These are phyloP conservation scores for Pleurotus giganteus DNA, from an alignment of 768 basidiomycete genomes.

Conservation along the genomic window DNA sequence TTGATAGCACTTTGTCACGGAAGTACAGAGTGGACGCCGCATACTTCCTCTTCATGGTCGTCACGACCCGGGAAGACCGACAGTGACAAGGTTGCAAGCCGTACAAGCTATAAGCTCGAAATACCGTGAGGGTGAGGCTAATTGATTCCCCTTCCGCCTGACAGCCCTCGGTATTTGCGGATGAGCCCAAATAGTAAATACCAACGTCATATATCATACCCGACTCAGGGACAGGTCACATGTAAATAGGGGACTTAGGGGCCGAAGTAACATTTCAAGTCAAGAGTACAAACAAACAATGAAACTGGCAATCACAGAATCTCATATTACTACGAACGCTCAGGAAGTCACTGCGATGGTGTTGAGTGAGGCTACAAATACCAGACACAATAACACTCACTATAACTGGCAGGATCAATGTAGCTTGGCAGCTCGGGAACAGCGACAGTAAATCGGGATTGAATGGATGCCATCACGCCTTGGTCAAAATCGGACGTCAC, in stretches of 20 bases:
- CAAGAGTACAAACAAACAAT: no score
- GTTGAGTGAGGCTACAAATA: neutral
- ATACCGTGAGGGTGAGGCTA: neutral
- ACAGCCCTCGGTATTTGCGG: neutral
- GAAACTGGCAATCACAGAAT: no score
- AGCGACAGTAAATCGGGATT: slow-evolving; percentile 95
- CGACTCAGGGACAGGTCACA: no score
- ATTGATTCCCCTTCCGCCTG: neutral
- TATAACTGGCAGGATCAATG: slow-evolving; percentile 94
- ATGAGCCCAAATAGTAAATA: neutral
- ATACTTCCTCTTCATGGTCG: slow-evolving; percentile 51
- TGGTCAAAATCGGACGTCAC: slow-evolving; percentile 90
- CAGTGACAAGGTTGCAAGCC: slow-evolving; percentile 1
- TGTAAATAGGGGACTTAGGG: neutral
- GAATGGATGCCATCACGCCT: slow-evolving; percentile 93
- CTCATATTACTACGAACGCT: slow-evolving; percentile 17
- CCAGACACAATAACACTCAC: slow-evolving; percentile 46
- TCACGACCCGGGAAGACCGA: neutral
- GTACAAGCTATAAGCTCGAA: neutral
- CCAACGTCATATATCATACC: neutral
- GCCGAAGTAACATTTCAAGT: neutral
- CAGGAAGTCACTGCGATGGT: slow-evolving; percentile 45
- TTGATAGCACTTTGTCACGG: slow-evolving; percentile 53
- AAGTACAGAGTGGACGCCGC: slow-evolving; percentile 60
- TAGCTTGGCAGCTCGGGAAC: slow-evolving; percentile 93